A percentile compares a stretch with the other conserved stretches of the same genome.
Conservation (phyloP, 495 filamentous ascomycete genomes). For the Hypoxylon lienhwacheense region DNA sequence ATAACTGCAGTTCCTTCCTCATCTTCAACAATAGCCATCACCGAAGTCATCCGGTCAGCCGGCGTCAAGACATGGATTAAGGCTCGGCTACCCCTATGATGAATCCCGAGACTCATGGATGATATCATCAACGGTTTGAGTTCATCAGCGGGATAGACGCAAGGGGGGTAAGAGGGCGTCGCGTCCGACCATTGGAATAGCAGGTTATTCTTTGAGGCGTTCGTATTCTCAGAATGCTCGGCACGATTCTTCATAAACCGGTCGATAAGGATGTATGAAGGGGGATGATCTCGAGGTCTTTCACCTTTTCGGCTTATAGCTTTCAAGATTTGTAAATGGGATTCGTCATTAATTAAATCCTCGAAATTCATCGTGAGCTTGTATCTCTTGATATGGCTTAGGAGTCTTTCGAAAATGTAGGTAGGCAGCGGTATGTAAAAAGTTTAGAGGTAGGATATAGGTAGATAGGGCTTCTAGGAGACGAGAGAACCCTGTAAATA, state of each 20-base stretch:
- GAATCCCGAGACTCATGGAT: slow-evolving; percentile 48
- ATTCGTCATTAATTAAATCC: no score
- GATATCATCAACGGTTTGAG: slow-evolving; percentile 33
- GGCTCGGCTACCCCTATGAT: slow-evolving; percentile 50
- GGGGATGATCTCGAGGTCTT: slow-evolving; percentile 18
- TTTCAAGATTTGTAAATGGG: no score
- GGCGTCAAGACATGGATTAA: slow-evolving; percentile 45
- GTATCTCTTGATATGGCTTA: no score
- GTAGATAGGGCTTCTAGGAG: no score
- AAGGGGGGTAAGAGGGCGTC: slow-evolving; percentile 13
- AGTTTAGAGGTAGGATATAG: no score
- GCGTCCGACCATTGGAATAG: slow-evolving; percentile 9
- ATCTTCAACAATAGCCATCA: slow-evolving; percentile 53
- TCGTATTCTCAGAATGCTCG: background rate
- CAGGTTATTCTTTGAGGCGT: background rate
- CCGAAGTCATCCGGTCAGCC: slow-evolving; percentile 39
- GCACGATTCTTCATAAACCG: slow-evolving; percentile 6
- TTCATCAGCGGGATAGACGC: slow-evolving; percentile 9
- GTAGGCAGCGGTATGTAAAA: no score
- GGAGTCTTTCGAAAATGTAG: no score
- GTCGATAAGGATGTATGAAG: background rate
- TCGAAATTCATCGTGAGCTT: no score
- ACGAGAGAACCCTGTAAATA: no score
- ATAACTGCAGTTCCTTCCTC: slow-evolving; percentile 44
- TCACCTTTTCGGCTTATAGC: slow-evolving; percentile 14